These are phyloP conservation scores for Fusarium solani-melongenae DNA, from an alignment of 2,329 filamentous ascomycete species.

Conservation along the genomic window DNA sequence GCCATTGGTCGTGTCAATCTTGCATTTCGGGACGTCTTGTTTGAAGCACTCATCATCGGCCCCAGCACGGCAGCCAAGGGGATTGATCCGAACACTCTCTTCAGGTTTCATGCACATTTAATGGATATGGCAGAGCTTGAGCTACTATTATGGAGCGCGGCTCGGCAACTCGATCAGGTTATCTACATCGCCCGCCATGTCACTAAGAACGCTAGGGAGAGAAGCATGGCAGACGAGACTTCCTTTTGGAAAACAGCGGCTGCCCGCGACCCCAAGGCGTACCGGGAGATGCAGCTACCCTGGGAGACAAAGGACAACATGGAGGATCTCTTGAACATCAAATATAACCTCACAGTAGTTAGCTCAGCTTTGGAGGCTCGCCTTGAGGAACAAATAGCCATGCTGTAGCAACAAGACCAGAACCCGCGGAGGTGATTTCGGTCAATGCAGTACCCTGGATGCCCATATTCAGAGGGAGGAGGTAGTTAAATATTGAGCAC, in stretches of 20 bases:
- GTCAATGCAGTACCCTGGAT: background rate
- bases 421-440: background rate
- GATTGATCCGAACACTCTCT: background rate
- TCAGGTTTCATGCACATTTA: background rate
- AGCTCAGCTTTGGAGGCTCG: background rate
- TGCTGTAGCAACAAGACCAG: background rate
- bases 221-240: background rate
- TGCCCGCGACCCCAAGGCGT: background rate
- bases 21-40: background rate
- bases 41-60: background rate
- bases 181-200: background rate
- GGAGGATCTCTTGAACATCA: background rate
- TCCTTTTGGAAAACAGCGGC: background rate
- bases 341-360: background rate
- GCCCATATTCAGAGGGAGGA: background rate
- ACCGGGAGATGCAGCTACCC: background rate
- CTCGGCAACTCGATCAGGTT: background rate
- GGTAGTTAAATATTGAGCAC: background rate
- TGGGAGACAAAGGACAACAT: background rate
- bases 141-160: background rate
- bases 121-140: background rate
- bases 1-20: background rate
- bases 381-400: background rate
- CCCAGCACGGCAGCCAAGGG: background rate
- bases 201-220: background rate